A percentile compares a stretch with the other conserved stretches of the same genome.
phyloP scores from a whole-genome alignment of 1,139 yeast species.

The Kurtzmaniella quercitrusa region DNA sequence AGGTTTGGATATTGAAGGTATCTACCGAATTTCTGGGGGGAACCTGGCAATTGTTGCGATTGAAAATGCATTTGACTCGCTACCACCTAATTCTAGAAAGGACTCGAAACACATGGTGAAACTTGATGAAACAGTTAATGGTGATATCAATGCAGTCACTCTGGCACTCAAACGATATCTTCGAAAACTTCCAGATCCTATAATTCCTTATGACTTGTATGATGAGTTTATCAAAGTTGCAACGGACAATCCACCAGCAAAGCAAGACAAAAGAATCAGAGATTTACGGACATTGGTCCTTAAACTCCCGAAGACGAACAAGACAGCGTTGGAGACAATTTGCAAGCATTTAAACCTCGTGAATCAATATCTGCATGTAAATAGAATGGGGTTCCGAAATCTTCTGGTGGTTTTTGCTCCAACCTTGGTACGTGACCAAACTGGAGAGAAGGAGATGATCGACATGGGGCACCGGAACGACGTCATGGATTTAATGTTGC shows the following conservation, averaged over 20 bases:
- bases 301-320: constrained; percentile 66
- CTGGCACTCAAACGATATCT: constrained; percentile 83
- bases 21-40: constrained; percentile 89
- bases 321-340: constrained; percentile 49
- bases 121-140: constrained; percentile 45
- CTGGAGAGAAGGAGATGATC: constrained; percentile 77
- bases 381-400: constrained; percentile 79
- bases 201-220: constrained; percentile 68
- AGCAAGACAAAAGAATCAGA: constrained; percentile 25
- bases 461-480: constrained; percentile 85
- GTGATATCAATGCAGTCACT: constrained; percentile 84
- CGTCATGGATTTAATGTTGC: constrained; percentile 71
- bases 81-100: constrained; percentile 19
- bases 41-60: constrained; percentile 65
- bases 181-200: constrained; percentile 79
- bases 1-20: constrained; percentile 76
- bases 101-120: constrained; percentile 39
- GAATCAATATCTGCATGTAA: constrained; percentile 41
- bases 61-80: constrained; percentile 42
- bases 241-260: constrained; percentile 28
- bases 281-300: constrained; percentile 28
- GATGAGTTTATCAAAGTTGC: constrained; percentile 54
- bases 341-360: constrained; percentile 64
- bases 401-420: constrained; percentile 95
- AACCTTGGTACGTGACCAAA: constrained; percentile 74